Evolutionary conservation across 2,329 filamentous ascomycete species (phyloP).

Genomic region (Albophoma yamanashiensis): DNA sequence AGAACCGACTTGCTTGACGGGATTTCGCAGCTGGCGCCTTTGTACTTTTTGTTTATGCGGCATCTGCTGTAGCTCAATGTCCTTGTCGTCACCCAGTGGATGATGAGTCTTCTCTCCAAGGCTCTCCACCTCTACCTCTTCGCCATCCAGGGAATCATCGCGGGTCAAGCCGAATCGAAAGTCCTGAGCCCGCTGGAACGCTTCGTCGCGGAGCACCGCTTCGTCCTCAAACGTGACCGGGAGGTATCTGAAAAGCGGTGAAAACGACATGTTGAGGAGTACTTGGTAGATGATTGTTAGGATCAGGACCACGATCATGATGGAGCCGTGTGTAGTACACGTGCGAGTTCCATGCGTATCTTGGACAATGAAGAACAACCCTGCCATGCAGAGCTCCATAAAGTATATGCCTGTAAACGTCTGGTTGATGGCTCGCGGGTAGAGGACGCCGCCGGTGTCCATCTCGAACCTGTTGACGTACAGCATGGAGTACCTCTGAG

Average conservation of each 20-base stretch:
- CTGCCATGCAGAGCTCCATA: constrained; percentile 84
- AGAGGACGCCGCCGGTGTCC: constrained; percentile 87
- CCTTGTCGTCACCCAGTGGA: constrained; percentile 23
- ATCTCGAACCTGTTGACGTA: constrained; percentile 85
- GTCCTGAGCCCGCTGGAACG: constrained; percentile 72
- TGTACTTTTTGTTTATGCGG: constrained; percentile 6
- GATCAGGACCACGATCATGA: constrained; percentile 67
- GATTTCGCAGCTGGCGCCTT: constrained; percentile 25
- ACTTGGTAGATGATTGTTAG: constrained; percentile 71
- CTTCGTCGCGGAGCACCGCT: constrained; percentile 80
- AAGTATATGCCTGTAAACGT: constrained; percentile 91
- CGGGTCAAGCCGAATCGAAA: constrained; percentile 52
- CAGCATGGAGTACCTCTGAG: constrained; percentile 92
- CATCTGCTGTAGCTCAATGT: constrained; percentile 29
- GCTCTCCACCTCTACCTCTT: constrained; percentile 26
- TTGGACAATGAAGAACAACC: constrained; percentile 72
- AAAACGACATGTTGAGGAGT: constrained; percentile 72
- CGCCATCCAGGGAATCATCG: constrained; percentile 40
- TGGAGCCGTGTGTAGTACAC: constrained; percentile 67
- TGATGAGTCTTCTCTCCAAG: constrained; percentile 21
- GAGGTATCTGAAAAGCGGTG: constrained; percentile 75
- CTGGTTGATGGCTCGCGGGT: constrained; percentile 87
- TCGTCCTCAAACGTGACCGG: constrained; percentile 95
- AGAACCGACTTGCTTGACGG: constrained; percentile 34
- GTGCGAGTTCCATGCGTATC: constrained; percentile 41